Conservation (phyloP, 805 yeast species). For the Starmerella sirachaensis region DNA sequence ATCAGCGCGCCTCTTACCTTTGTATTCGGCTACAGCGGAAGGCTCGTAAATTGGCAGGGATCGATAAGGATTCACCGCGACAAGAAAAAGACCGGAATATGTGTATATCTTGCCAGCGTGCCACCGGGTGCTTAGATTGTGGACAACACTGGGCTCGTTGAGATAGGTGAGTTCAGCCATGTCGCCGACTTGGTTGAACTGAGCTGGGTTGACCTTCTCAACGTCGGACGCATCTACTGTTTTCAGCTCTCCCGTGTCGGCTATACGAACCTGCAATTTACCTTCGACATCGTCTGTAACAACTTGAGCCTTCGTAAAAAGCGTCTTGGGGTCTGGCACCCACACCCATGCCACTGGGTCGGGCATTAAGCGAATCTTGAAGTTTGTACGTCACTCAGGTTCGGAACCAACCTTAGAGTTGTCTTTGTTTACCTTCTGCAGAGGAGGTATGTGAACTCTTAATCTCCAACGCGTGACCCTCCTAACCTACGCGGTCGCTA, state of each 20-base stretch:
- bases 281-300: conserved; percentile 27
- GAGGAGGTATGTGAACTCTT: too few species aligned
- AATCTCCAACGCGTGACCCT: too few species aligned
- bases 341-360: conserved; percentile 50
- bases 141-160: conserved; percentile 90
- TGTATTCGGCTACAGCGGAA: conserved; percentile 46
- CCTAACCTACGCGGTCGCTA: too few species aligned
- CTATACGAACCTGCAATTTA: conserved; percentile 30
- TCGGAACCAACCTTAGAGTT: too few species aligned
- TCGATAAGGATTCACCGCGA: conserved; percentile 88
- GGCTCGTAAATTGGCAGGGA: conserved; percentile 56
- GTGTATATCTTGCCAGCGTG: conserved; percentile 73
- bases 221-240: conserved; percentile 27
- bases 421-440: too few species aligned
- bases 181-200: conserved; percentile 82
- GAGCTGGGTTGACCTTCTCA: conserved; percentile 73
- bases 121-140: conserved; percentile 70
- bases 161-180: conserved; percentile 92
- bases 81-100: conserved; percentile 87
- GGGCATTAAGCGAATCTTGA: too few species aligned
- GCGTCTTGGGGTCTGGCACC: conserved; percentile 50
- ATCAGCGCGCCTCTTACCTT: conserved; percentile 34
- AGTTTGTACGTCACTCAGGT: too few species aligned
- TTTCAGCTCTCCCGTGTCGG: conserved; percentile 31
- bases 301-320: conserved; percentile 34